Base-by-base conservation (phyloP, 2,329 filamentous ascomycete genomes). In the Alternaria conjuncta region DNA sequence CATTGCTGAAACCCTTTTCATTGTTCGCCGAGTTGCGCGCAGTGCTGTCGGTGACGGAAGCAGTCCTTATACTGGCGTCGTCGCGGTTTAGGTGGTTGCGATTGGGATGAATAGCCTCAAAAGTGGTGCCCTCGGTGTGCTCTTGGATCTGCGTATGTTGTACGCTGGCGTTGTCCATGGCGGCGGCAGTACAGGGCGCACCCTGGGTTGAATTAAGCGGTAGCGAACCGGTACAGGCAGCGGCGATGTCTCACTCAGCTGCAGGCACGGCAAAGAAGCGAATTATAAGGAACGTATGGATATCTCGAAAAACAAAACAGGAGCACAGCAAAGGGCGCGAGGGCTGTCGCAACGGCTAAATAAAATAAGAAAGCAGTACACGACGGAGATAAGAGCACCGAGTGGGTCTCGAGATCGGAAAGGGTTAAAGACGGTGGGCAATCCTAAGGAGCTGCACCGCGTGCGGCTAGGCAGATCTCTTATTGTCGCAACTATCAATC, bases 101-200 rank as follows among this genome's bases (percentile, higher is more conserved):
- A 20, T 72, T 65, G 18, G 74, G 21, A 54, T 76, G 73, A 12
- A 78, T 79, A 9, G 75, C 58, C 61, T 76, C 73, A 57, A 71
- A 78, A 11, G 69, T 74, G n/a, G 65, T 58, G 26, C 64, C 69
- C 43, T 71, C 67, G 28, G 71, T 71, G 9, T 74, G 69, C 36
- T 77, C 66, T 6, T 57, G 26, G 65, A 65, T 23, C 68, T 66
- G 57, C 64, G 72, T 68, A 43, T 67, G 59, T 50, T 70, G 72
- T 26, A 64, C 61, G 43, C 71, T 69, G 44, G 70, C 56, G 61
- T 72, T 69, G 51, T 73, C 73, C 75, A 77, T 77, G 66, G 62
- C 41, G 55, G 45, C 41, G 63, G 32, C 26, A 50, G 59, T 55
- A 69, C 66, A 70, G 64, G 68, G 70, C 63, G 64, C 64, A 65